These are phyloP conservation scores for Xylaria sp. DNA, from an alignment of 2,329 filamentous ascomycete species.

Conservation along the genomic window DNA sequence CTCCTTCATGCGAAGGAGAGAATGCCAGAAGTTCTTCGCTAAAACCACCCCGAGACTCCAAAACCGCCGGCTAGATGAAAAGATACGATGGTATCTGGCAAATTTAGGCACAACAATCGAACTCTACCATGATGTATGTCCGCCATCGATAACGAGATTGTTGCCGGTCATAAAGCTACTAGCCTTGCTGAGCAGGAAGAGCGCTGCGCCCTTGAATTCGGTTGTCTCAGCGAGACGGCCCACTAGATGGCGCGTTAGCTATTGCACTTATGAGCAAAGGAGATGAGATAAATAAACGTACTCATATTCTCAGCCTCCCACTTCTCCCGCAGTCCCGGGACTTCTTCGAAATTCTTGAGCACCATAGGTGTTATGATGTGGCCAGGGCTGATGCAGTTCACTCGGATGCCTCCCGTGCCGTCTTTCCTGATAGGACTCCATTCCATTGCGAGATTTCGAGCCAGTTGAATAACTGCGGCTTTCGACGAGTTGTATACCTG, in stretches of 20 bases:
- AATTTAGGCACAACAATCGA: background rate
- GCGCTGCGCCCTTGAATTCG: constrained; percentile 70
- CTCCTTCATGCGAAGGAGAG: background rate
- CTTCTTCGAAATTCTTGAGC: constrained; percentile 73
- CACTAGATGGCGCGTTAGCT: constrained; percentile 49
- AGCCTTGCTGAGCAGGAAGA: constrained; percentile 71
- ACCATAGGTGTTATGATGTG: constrained; percentile 80
- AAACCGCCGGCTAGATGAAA: background rate
- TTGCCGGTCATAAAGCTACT: constrained; percentile 67
- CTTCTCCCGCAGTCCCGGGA: constrained; percentile 66
- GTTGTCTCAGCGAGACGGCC: constrained; percentile 66
- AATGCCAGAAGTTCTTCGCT: constrained; percentile 3
- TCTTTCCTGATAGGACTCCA: constrained; percentile 62
- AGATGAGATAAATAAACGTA: constrained; percentile 20
- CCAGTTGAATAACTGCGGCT: constrained; percentile 72
- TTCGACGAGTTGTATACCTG: constrained; percentile 73
- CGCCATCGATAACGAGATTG: constrained; percentile 41
- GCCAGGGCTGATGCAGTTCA: constrained; percentile 76
- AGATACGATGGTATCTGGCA: background rate
- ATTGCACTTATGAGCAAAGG: background rate
- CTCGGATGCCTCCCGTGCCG: constrained; percentile 66
- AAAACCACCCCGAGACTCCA: constrained; percentile 4
- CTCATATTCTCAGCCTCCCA: constrained; percentile 81
- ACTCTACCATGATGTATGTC: constrained; percentile 38
- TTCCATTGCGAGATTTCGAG: constrained; percentile 70